phyloP scores from a whole-genome alignment of 371 early-diverging fungal genomes.

The Haplosporangium sp. region DNA sequence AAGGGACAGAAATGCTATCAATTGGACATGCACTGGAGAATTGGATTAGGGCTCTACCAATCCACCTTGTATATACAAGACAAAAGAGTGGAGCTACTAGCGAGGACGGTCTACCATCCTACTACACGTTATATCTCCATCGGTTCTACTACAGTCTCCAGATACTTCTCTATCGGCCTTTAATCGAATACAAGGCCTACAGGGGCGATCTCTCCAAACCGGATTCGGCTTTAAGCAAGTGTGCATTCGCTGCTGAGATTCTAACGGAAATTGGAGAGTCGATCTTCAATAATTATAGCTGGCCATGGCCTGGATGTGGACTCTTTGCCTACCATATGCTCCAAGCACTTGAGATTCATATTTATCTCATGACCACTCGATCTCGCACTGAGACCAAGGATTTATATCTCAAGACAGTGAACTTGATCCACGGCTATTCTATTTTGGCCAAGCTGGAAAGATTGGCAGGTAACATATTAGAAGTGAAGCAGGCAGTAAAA shows the following conservation, averaged over 20 bases:
- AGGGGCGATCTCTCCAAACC: slow-evolving; percentile 20
- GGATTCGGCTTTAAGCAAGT: slow-evolving; percentile 26
- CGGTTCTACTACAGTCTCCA: slow-evolving; percentile 42
- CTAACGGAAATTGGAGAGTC: slow-evolving; percentile 40
- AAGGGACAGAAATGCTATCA: slow-evolving; percentile 30
- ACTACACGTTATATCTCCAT: slow-evolving; percentile 40
- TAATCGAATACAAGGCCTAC: slow-evolving; percentile 10
- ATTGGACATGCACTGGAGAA: slow-evolving; percentile 26
- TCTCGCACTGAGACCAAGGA: slow-evolving; percentile 10
- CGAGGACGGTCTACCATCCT: slow-evolving; percentile 17
- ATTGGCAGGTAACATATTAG: neutral
- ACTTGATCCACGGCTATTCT: slow-evolving; percentile 23
- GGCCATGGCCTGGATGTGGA: slow-evolving; percentile 51
- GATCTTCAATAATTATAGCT: slow-evolving; percentile 38
- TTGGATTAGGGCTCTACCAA: slow-evolving; percentile 30
- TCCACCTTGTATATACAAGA: slow-evolving; percentile 25
- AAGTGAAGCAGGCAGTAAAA: slow-evolving; percentile 20
- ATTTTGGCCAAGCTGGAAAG: slow-evolving; percentile 15
- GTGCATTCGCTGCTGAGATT: slow-evolving; percentile 17
- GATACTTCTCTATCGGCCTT: slow-evolving; percentile 40
- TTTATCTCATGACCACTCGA: slow-evolving; percentile 19
- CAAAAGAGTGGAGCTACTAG: neutral
- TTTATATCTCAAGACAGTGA: slow-evolving; percentile 22
- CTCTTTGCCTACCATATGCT: slow-evolving; percentile 52
- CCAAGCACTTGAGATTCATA: slow-evolving; percentile 37